Conservation (phyloP, 1,284 basidiomycete species). For the Porogramme epimiltina region DNA sequence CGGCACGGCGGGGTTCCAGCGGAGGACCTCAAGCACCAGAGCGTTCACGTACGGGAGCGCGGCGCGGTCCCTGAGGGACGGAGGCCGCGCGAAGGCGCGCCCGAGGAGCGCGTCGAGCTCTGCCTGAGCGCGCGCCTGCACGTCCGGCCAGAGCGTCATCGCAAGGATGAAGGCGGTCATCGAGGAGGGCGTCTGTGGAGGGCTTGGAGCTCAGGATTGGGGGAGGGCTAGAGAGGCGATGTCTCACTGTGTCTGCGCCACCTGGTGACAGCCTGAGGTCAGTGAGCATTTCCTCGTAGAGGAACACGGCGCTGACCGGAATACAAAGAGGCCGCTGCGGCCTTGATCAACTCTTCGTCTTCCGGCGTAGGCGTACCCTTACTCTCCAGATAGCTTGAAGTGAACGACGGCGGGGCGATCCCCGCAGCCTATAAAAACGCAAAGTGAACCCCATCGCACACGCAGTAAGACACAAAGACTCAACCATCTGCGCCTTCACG, state of each 20-base stretch:
- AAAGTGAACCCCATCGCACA: not conserved
- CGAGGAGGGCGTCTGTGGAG: constrained; percentile 29
- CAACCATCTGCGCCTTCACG: constrained; percentile 35
- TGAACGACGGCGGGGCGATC: constrained; percentile 29
- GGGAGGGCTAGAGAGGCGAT: not conserved
- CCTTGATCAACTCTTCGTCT: constrained; percentile 41
- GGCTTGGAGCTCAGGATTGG: not conserved
- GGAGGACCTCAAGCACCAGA: constrained; percentile 37
- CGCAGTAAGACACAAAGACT: too few relatives aligned
- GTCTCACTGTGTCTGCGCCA: constrained; percentile 33
- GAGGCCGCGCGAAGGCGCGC: constrained; percentile 28
- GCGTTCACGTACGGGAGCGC: constrained; percentile 38
- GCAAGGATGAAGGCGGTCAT: constrained; percentile 37
- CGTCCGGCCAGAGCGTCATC: constrained; percentile 37
- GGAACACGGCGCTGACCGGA: constrained; percentile 34
- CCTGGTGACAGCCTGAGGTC: not conserved
- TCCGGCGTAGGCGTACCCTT: constrained; percentile 17
- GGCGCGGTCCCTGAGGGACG: constrained; percentile 32
- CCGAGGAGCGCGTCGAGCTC: constrained; percentile 39
- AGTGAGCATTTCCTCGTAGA: not conserved
- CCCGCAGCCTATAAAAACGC: not conserved
- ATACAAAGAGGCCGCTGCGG: constrained; percentile 42
- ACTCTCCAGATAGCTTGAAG: constrained; percentile 30
- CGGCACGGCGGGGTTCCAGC: constrained; percentile 35
- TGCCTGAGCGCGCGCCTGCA: constrained; percentile 36